These are phyloP conservation scores for Cercospora berteroae DNA, from an alignment of 2,329 filamentous ascomycete genomes.

Conservation along the genomic window DNA sequence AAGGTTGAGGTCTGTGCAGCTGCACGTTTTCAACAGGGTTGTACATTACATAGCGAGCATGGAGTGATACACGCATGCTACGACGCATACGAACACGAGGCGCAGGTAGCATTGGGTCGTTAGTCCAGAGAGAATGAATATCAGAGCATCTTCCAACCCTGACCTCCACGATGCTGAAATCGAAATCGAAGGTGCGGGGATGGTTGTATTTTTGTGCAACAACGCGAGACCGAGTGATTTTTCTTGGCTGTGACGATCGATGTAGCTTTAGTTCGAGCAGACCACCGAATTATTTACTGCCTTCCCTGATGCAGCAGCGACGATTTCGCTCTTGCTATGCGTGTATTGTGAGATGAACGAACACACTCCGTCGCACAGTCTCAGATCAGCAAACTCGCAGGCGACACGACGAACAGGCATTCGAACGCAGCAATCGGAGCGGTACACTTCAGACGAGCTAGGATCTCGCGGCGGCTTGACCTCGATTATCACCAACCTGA, in stretches of 20 bases:
- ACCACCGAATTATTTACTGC: not conserved
- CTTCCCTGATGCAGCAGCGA: not conserved
- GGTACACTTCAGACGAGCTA: conserved; percentile 11
- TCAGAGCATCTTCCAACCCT: not conserved
- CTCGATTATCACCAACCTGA: conserved; percentile 11
- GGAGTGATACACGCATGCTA: conserved; percentile 10
- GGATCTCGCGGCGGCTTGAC: conserved; percentile 12
- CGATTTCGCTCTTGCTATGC: not conserved
- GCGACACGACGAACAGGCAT: conserved; percentile 1
- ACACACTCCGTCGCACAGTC: conserved; percentile 4
- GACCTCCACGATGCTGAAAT: not conserved
- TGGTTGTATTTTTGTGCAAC: not conserved
- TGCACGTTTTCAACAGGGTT: conserved; percentile 3
- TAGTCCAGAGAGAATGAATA: not conserved
- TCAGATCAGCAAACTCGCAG: conserved; percentile 6
- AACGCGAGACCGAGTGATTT: conserved; percentile 1
- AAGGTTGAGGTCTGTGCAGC: not conserved
- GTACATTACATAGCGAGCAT: conserved; percentile 1
- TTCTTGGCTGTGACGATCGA: conserved; percentile 8
- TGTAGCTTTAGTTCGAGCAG: conserved; percentile 1
- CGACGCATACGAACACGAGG: conserved; percentile 12
- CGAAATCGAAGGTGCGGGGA: not conserved
- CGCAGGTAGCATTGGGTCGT: not conserved
- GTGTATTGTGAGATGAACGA: conserved; percentile 4
- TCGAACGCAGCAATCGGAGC: conserved; percentile 8